Percentiles rank a stretch among this genome's conserved stretches.
phyloP scores from a whole-genome alignment of 768 basidiomycete species.

The Boletus rufocinnamomeus region DNA sequence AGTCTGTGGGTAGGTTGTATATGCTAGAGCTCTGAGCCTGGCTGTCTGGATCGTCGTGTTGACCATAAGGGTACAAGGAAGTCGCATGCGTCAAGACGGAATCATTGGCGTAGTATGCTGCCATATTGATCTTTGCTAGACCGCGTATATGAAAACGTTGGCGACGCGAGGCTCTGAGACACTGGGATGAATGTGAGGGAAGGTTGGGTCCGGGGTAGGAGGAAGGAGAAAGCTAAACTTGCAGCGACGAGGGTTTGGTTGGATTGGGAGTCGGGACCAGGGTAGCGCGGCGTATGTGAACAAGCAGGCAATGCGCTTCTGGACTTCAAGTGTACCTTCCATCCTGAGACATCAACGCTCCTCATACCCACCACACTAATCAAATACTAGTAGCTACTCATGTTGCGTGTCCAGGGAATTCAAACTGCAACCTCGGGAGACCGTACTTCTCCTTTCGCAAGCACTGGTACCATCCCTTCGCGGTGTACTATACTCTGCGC shows the following conservation, averaged over 20 bases:
- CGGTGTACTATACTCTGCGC: not conserved
- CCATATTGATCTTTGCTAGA: constrained; percentile 27
- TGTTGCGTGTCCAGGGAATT: not conserved
- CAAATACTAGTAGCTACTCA: not conserved
- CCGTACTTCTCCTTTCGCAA: not conserved
- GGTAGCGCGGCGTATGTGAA: constrained; percentile 33
- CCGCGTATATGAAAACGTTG: constrained; percentile 9
- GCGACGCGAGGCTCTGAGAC: constrained; percentile 9
- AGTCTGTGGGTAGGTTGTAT: constrained; percentile 38
- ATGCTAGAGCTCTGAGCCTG: constrained; percentile 28
- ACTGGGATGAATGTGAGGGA: constrained; percentile 5
- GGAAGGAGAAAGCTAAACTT: constrained; percentile 10
- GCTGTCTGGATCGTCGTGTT: constrained; percentile 27
- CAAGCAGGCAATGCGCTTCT: constrained; percentile 13
- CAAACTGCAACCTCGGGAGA: not conserved
- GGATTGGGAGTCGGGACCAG: constrained; percentile 19
- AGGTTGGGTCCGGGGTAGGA: not conserved
- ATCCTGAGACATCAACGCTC: constrained; percentile 20
- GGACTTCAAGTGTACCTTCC: constrained; percentile 21
- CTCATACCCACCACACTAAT: not conserved
- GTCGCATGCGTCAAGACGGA: constrained; percentile 34
- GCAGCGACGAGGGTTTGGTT: constrained; percentile 21
- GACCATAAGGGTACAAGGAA: constrained; percentile 34
- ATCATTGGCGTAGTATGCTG: constrained; percentile 34
- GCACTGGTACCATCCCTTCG: not conserved